phyloP scores from a whole-genome alignment of 2,329 filamentous ascomycete genomes.

The Paecilomyces fulvus region DNA sequence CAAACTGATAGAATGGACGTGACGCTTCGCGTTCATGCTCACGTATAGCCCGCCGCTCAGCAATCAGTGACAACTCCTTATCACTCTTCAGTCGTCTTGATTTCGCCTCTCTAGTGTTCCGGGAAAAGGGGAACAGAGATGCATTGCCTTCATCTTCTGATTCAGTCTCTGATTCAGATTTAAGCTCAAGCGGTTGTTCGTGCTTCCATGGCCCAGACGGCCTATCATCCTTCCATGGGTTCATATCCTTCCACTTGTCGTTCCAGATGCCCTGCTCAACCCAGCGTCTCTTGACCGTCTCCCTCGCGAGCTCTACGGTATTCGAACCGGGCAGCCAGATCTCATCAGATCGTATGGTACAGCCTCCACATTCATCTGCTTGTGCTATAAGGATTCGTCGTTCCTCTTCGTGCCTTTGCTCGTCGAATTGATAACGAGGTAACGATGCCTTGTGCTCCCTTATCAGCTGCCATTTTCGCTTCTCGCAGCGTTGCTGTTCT shows the following conservation, averaged over 20 bases:
- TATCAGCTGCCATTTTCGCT: constrained; percentile 2
- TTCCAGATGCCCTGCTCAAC: constrained; percentile 19
- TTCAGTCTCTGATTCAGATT: constrained; percentile 4
- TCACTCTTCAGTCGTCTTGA: constrained; percentile 8
- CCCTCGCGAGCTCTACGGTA: not conserved
- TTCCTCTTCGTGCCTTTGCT: not conserved
- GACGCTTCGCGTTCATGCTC: constrained; percentile 15
- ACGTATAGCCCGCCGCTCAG: constrained; percentile 7
- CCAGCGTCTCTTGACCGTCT: constrained; percentile 17
- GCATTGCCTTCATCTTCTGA: constrained; percentile 1
- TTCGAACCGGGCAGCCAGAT: not conserved
- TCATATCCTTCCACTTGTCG: constrained; percentile 3
- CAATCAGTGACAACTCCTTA: constrained; percentile 6
- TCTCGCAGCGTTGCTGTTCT: not conserved
- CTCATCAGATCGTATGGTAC: too few species aligned
- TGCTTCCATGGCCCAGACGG: constrained; percentile 8
- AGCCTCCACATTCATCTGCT: too few species aligned
- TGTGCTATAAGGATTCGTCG: not conserved
- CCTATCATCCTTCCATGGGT: not conserved
- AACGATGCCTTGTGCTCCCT: constrained; percentile 3
- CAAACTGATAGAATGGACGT: constrained; percentile 20
- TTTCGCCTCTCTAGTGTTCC: not conserved
- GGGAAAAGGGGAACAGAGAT: not conserved
- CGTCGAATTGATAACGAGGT: constrained; percentile 1
- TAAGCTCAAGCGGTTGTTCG: constrained; percentile 6